Evolutionary conservation across 2,329 filamentous ascomycete genomes (phyloP).

Genomic region (Scleromitrula shiraiana): DNA sequence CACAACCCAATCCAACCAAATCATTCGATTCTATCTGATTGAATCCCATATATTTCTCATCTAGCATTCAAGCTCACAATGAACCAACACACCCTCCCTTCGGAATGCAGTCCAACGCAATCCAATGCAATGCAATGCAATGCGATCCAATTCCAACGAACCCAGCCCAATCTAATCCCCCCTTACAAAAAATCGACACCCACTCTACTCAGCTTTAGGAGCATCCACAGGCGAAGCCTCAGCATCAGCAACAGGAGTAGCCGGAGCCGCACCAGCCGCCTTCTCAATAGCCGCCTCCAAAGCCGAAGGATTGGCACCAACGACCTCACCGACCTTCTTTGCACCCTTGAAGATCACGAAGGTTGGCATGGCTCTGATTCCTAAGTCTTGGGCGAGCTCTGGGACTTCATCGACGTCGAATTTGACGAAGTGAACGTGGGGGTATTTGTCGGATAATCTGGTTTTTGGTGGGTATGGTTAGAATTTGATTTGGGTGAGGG

Average conservation of each 20-base stretch:
- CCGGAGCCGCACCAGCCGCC: background rate
- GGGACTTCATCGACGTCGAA: conserved; percentile 80
- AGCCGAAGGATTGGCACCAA: conserved; percentile 72
- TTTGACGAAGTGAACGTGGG: conserved; percentile 70
- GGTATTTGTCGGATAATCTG: conserved; percentile 53
- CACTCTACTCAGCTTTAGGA: background rate
- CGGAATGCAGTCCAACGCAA: no score
- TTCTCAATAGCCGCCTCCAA: conserved; percentile 39
- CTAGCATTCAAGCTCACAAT: no score
- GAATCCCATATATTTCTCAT: no score
- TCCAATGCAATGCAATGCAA: no score
- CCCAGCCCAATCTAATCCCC: no score
- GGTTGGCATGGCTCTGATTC: conserved; percentile 86
- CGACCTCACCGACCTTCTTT: conserved; percentile 61
- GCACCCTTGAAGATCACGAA: conserved; percentile 80
- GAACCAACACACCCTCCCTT: no score
- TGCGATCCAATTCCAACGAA: no score
- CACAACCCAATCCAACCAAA: no score
- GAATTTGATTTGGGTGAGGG: conserved; percentile 14
- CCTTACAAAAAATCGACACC: no score
- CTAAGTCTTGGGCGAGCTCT: conserved; percentile 67
- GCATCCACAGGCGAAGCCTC: background rate
- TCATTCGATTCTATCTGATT: no score
- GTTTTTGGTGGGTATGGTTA: conserved; percentile 13
- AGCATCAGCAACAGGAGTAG: background rate